phyloP scores from a whole-genome alignment of 169 alveolate species.

The Plasmodium sp. region DNA sequence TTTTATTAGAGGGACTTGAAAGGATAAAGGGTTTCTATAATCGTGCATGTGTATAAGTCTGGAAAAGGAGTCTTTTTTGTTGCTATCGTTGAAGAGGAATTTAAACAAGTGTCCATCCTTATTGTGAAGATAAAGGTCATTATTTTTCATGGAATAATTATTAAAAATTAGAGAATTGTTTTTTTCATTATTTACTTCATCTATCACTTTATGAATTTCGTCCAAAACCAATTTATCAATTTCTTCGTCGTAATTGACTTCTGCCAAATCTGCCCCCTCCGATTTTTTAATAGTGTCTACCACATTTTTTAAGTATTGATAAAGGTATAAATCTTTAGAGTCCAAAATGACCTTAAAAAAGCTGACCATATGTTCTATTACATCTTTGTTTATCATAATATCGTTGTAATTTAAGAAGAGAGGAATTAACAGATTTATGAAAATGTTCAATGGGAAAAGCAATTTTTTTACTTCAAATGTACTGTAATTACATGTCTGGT shows the following conservation, averaged over 20 bases:
- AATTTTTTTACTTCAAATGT: constrained; percentile 34
- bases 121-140: constrained; percentile 14
- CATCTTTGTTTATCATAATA: constrained; percentile 22
- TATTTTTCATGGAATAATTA: constrained; percentile 14
- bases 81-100: constrained; percentile 21
- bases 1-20: constrained; percentile 15
- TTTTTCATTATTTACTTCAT: constrained; percentile 56
- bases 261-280: background rate
- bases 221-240: constrained; percentile 14
- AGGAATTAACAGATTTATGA: constrained; percentile 64
- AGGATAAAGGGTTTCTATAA: constrained; percentile 22
- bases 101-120: constrained; percentile 15
- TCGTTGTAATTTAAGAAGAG: constrained; percentile 26
- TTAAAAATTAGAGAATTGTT: constrained; percentile 14
- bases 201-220: constrained; percentile 43
- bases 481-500: background rate
- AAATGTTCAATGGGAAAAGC: constrained; percentile 47
- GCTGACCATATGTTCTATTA: background rate
- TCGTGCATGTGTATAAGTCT: background rate
- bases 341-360: constrained; percentile 55
- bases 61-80: constrained; percentile 17
- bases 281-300: constrained; percentile 14
- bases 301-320: constrained; percentile 15
- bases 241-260: constrained; percentile 44
- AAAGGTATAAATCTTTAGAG: constrained; percentile 10